Evolutionary conservation across 768 basidiomycete genomes (phyloP), one percentile per base, ranked within the genome.

Genomic region (Ramaria sp.): DNA sequence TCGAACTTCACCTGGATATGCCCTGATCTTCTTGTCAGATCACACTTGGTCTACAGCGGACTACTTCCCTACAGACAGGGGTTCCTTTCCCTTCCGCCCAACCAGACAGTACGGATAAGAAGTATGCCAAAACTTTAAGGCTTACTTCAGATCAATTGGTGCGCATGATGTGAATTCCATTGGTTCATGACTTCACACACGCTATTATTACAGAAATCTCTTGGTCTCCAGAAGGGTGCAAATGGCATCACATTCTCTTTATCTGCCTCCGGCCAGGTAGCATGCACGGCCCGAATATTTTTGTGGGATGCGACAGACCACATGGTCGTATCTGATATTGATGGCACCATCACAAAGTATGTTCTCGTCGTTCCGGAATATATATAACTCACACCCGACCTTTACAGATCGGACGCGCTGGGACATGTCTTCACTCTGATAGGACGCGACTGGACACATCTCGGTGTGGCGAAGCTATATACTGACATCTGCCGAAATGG

Each of bases 341-440:
- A 99, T 65, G 96, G 96, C 6, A 99, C 95, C 1, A 99, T 99
- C 66, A 99, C 96, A 9, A 98, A 97, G 92, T 95, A 61, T 22
- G 34, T 37, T 11, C 81, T 65, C 42, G 17, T 48, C 7, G 19
- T 46, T 19, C 6, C 17, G 39, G 27, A 33, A 37, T 54, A n/a
- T 37, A 31, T 34, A 33, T 51, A 34, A 46, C 41, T 46, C 11
- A 11, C 17, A 53, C 22, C 52, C 54, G 38, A 22, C 7, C 42
- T 43, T 11, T 22, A 3, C 63, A 95, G 92, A 68, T 97, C 94
- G 1, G 95, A 98, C 70, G 95, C 91, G 1, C 74, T 97, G 6
- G 95, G 95, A 0, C 95, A 98, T 66, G 86, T 99, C 51, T 93
- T 96, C 65, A 94, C 93, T 1, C 91, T 96, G 80, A 93, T 97